Base-by-base conservation (phyloP, 805 yeast species). In the Saturnispora hagleri region DNA sequence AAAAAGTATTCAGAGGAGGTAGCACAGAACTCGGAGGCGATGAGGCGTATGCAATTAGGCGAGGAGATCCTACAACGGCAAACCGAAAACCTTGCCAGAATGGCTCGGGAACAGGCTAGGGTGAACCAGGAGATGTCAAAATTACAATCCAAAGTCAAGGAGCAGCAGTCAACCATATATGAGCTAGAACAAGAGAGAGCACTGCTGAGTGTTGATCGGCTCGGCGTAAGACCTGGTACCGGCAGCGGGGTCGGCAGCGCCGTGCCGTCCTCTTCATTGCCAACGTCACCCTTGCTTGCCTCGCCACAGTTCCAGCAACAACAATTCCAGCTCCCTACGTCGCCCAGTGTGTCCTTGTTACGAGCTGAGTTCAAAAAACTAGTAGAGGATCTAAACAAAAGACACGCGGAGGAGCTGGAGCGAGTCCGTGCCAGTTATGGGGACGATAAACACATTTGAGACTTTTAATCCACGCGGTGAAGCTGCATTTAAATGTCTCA, bases 1-100 rank as follows among this genome's bases (percentile, higher is more conserved):
- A 79, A 80, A 60, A 86, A 83, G 58, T 85, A 76, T 59, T 86
- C 82, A 56, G 78, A 80, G 54, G 86, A 85, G 51, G 73, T 85
- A 51, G 74, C 75, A 15, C 77, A 76, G 54, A 79, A 82, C 51
- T 53, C 75, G 74, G 50, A 63, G 66, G 28, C 69, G 68, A 17
- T 68, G 82, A 43, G 84, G 81, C 59, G 79, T 75, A 51, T 76
- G 79, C 53, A 59, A 80, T 2, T 60, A 69, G n/a, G 68, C 68
- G 22, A 64, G 69, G 24, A 71, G 70, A 53, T 62, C 66, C 1
- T 64, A 69, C 20, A 52, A 74, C n/a, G 62, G 68, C 10, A 68
- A 62, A 52, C 64, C 67, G 5, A 70, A 73, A 13, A 69, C 67
- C 26, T 68, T 68, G 47, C 34, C 69, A 3, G 57, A 69, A 3